A percentile compares a stretch with the other conserved stretches of the same genome.
These are phyloP conservation scores for Cryphonectria naterciae DNA, from an alignment of 2,329 filamentous ascomycete genomes.

Conservation along the genomic window DNA sequence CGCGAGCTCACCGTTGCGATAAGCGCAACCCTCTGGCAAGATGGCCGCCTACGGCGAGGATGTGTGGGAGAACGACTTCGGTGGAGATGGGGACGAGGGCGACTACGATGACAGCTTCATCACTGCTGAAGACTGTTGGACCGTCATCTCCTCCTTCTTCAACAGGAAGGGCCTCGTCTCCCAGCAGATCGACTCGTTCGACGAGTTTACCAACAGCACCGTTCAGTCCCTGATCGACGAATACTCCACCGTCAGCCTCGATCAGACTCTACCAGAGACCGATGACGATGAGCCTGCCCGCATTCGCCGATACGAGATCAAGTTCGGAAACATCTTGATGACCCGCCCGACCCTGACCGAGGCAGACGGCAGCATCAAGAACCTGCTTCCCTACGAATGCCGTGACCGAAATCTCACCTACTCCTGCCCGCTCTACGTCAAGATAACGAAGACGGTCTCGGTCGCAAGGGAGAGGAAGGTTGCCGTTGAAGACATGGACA, in stretches of 20 bases:
- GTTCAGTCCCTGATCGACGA: conserved; percentile 95
- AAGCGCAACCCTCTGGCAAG: conserved; percentile 29
- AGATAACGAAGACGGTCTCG: conserved; percentile 83
- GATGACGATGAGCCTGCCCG: conserved; percentile 79
- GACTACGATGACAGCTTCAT: conserved; percentile 73
- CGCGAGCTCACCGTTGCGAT: neutral
- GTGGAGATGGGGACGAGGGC: conserved; percentile 63
- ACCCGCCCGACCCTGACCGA: conserved; percentile 91
- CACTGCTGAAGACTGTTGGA: conserved; percentile 98
- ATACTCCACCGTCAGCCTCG: conserved; percentile 87
- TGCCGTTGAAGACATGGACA: conserved; percentile 69
- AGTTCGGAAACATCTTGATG: conserved; percentile 88
- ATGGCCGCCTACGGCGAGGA: conserved; percentile 63
- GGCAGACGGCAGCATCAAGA: conserved; percentile 84
- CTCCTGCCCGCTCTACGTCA: conserved; percentile 85
- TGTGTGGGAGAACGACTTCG: conserved; percentile 42
- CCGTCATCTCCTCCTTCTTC: conserved; percentile 96
- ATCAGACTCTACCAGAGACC: conserved; percentile 82
- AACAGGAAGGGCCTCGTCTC: conserved; percentile 94
- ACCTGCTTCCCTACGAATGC: conserved; percentile 91
- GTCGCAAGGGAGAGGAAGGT: conserved; percentile 78
- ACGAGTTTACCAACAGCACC: conserved; percentile 92
- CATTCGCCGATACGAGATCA: conserved; percentile 91
- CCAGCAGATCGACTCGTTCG: conserved; percentile 97
- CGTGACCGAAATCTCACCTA: conserved; percentile 96